Percentiles rank a stretch among this genome's conserved stretches.
Evolutionary conservation across 331 rosid species (phyloP).

Genomic region (Dryas integrifolia): DNA sequence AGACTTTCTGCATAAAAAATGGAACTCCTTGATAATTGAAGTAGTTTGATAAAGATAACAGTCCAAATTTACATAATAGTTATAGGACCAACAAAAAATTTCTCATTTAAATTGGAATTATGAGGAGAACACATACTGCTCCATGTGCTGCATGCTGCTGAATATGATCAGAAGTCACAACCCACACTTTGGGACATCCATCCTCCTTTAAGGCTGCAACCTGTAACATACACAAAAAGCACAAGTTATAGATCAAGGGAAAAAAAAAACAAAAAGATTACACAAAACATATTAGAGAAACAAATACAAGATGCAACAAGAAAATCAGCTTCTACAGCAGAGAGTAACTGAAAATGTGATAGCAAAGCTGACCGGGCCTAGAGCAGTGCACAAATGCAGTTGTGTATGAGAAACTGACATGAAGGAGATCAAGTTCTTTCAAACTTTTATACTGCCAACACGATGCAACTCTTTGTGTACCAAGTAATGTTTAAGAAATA

Average conservation of each 20-base stretch:
- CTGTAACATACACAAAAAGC: constrained; percentile 34
- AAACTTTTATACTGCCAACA: background rate
- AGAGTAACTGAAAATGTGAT: background rate
- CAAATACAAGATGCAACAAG: background rate
- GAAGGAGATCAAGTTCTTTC: background rate
- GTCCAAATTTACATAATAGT: background rate
- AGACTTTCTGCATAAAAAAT: background rate
- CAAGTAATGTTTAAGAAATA: background rate
- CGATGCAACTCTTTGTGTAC: constrained; percentile 1
- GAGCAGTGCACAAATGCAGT: background rate
- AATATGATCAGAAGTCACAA: constrained; percentile 76
- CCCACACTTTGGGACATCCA: constrained; percentile 98
- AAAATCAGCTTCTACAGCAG: background rate
- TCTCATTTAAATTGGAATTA: background rate
- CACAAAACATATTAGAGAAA: background rate
- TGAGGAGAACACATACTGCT: constrained; percentile 59
- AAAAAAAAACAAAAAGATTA: background rate
- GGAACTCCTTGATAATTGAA: background rate
- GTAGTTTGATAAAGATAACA: background rate
- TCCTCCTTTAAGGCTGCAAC: constrained; percentile 83
- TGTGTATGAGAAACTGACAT: background rate
- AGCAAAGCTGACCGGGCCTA: background rate
- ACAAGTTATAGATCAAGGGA: constrained; percentile 4
- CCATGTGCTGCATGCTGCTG: constrained; percentile 88
- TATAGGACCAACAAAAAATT: background rate